Percentiles rank a stretch among this genome's conserved stretches.
Conservation (phyloP, 2,329 filamentous ascomycete genomes). For the Teratosphaeria viscida region DNA sequence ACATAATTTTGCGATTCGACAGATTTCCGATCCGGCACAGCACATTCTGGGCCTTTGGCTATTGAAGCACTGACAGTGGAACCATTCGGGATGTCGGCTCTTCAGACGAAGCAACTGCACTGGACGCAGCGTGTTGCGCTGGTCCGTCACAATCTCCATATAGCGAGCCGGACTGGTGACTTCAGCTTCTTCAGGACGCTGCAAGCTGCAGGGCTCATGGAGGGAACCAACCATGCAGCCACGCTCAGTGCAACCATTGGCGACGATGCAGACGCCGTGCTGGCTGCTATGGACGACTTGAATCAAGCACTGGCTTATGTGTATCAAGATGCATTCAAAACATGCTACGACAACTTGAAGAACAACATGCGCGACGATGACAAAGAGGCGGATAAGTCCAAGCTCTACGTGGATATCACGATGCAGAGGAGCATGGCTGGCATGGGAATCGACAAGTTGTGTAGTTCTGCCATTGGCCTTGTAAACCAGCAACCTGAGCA, state of each 20-base stretch:
- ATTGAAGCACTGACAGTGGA: background rate
- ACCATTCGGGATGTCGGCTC: constrained; percentile 12
- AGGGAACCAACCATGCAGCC: constrained; percentile 37
- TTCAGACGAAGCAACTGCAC: constrained; percentile 28
- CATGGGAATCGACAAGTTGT: constrained; percentile 37
- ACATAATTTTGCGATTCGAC: constrained; percentile 2
- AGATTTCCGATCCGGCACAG: background rate
- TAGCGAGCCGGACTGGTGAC: constrained; percentile 33
- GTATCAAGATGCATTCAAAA: constrained; percentile 38
- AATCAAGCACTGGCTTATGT: constrained; percentile 37
- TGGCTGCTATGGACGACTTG: constrained; percentile 36
- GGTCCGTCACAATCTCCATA: constrained; percentile 35
- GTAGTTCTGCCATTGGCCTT: constrained; percentile 33
- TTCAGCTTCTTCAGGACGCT: constrained; percentile 39
- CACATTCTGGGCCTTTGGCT: background rate
- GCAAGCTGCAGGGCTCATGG: constrained; percentile 33
- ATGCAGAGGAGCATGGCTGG: constrained; percentile 37
- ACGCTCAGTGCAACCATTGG: constrained; percentile 30
- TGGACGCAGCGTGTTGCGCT: constrained; percentile 38
- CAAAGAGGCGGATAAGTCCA: constrained; percentile 21
- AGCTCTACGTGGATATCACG: constrained; percentile 33
- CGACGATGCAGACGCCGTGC: constrained; percentile 32
- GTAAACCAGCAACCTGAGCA: constrained; percentile 32
- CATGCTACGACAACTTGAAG: constrained; percentile 35
- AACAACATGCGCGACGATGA: constrained; percentile 23